phyloP scores from a whole-genome alignment of 2,329 filamentous ascomycete genomes.

The Nectriaceae sp. region DNA sequence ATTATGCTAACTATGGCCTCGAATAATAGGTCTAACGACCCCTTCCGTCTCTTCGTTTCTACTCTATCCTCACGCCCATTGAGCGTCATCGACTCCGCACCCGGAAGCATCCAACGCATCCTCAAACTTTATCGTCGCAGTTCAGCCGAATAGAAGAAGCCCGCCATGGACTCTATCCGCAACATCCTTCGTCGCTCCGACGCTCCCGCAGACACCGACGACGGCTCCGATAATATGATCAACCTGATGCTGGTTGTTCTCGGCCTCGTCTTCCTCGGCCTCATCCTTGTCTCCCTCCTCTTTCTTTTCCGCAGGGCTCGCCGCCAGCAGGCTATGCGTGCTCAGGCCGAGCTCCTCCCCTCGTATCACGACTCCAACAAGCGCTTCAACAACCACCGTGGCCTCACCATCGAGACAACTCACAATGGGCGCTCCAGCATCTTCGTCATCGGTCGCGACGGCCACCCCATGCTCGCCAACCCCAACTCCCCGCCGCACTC shows the following conservation, averaged over 20 bases:
- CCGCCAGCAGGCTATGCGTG: slow-evolving; percentile 43
- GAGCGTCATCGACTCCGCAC: slow-evolving; percentile 10
- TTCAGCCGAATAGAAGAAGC: neutral
- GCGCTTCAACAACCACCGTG: slow-evolving; percentile 52
- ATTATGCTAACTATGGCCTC: neutral
- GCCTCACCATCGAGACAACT: slow-evolving; percentile 60
- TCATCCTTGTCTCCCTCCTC: slow-evolving; percentile 68
- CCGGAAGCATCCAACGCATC: slow-evolving; percentile 4
- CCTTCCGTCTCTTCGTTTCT: neutral
- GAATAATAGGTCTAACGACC: neutral
- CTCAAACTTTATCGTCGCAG: neutral
- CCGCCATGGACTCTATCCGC: slow-evolving; percentile 14
- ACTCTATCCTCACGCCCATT: neutral
- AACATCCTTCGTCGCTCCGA: slow-evolving; percentile 24
- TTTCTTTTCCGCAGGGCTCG: slow-evolving; percentile 70
- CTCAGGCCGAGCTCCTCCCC: slow-evolving; percentile 60
- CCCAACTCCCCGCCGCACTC: slow-evolving; percentile 74
- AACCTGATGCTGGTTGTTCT: slow-evolving; percentile 80
- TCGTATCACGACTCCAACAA: slow-evolving; percentile 66
- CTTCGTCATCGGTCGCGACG: slow-evolving; percentile 78
- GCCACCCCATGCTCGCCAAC: slow-evolving; percentile 72
- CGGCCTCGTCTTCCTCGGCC: slow-evolving; percentile 71
- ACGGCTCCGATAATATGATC: slow-evolving; percentile 63
- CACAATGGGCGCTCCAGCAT: slow-evolving; percentile 65
- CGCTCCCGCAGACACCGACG: slow-evolving; percentile 37